A percentile compares a stretch with the other conserved stretches of the same genome.
phyloP scores from a whole-genome alignment of 169 alveolate genomes.

The Cryptosporidium andersoni region DNA sequence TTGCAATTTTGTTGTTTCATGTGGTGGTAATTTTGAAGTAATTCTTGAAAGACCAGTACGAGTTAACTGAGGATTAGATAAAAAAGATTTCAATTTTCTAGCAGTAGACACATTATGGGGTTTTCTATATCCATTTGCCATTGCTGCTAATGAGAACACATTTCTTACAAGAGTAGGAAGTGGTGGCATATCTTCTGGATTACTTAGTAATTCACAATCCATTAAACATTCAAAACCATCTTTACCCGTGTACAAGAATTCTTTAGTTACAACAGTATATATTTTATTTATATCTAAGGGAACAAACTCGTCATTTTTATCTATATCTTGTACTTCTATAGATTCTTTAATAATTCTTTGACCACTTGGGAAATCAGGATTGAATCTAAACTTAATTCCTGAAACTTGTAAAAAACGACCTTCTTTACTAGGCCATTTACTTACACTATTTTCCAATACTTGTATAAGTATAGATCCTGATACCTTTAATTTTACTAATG shows the following conservation, averaged over 20 bases:
- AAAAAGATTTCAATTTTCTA: conserved; percentile 70
- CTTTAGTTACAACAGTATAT: conserved; percentile 74
- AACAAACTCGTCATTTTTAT: conserved; percentile 28
- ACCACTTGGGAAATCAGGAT: conserved; percentile 74
- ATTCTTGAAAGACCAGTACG: conserved; percentile 42
- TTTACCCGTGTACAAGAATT: conserved; percentile 71
- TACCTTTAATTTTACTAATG: conserved; percentile 77
- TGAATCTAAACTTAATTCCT: conserved; percentile 75
- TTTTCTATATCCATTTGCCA: conserved; percentile 78
- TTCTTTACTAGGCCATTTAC: conserved; percentile 84
- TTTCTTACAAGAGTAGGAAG: conserved; percentile 79
- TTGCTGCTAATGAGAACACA: conserved; percentile 75
- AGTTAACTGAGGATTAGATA: conserved; percentile 55
- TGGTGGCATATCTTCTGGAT: conserved; percentile 77
- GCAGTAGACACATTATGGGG: conserved; percentile 77
- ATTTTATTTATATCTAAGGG: conserved; percentile 70
- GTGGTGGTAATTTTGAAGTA: conserved; percentile 3
- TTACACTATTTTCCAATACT: conserved; percentile 82
- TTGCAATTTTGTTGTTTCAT: too few relatives aligned
- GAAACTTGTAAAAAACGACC: conserved; percentile 87
- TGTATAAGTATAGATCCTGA: conserved; percentile 76
- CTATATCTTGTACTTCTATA: conserved; percentile 54
- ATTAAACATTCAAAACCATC: conserved; percentile 67
- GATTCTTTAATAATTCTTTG: conserved; percentile 75
- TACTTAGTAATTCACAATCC: conserved; percentile 73